phyloP scores from a whole-genome alignment of 2,329 filamentous ascomycete genomes.

The Aureobasidium sp. region DNA sequence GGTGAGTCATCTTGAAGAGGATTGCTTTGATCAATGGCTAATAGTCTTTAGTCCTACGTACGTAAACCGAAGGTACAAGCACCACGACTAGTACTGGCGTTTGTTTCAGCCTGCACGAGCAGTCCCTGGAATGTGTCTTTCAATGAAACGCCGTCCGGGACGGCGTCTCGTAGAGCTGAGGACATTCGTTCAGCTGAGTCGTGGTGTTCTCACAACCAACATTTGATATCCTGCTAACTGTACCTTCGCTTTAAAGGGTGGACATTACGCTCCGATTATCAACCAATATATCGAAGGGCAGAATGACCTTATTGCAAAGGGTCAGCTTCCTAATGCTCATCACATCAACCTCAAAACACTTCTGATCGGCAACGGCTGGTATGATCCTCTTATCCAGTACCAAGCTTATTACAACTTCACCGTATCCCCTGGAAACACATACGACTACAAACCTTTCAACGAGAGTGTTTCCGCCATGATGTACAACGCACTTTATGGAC shows the following conservation, averaged over 20 bases:
- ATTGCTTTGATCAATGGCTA: background rate
- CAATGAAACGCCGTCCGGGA: no score
- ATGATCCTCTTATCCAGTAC: conserved; percentile 48
- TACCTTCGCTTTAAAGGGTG: conserved; percentile 12
- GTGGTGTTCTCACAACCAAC: no score
- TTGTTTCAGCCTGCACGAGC: no score
- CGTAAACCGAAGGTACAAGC: no score
- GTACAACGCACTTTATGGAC: conserved; percentile 52
- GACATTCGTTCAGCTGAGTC: no score
- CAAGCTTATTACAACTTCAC: conserved; percentile 51
- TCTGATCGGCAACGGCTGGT: conserved; percentile 49
- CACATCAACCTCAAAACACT: conserved; percentile 24
- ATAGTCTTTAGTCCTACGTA: conserved; percentile 13
- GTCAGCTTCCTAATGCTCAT: conserved; percentile 22
- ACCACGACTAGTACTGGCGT: no score
- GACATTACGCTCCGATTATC: conserved; percentile 24
- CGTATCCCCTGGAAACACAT: conserved; percentile 48
- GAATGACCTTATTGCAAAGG: conserved; percentile 11
- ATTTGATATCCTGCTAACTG: no score
- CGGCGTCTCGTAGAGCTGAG: no score
- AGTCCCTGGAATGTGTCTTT: no score
- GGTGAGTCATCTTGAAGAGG: background rate
- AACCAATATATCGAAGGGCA: conserved; percentile 17
- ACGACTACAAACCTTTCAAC: conserved; percentile 46
- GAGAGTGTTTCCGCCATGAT: conserved; percentile 40